phyloP scores from a whole-genome alignment of 2,329 filamentous ascomycete species.

The Botryotinia convoluta region DNA sequence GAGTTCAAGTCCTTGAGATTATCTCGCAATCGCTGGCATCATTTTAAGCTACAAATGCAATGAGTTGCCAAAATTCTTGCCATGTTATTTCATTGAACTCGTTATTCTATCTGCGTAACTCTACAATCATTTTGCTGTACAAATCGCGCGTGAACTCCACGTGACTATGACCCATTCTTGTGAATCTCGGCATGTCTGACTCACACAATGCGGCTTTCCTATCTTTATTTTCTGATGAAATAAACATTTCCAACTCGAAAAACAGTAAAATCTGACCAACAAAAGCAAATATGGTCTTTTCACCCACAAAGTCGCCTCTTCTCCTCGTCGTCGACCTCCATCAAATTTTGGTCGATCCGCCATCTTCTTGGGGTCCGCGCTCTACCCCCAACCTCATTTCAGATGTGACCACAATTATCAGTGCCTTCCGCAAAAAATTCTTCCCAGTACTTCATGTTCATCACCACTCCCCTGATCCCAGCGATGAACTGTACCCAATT shows the following conservation, averaged over 20 bases:
- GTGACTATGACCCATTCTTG: background rate
- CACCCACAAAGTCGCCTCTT: conserved; percentile 17
- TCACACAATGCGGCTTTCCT: background rate
- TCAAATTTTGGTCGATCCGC: conserved; percentile 24
- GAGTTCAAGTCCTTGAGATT: background rate
- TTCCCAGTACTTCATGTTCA: conserved; percentile 30
- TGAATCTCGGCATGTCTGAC: conserved; percentile 1
- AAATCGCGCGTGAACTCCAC: background rate
- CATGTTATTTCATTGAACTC: background rate
- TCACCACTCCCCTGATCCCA: conserved; percentile 25
- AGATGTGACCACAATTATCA: conserved; percentile 25
- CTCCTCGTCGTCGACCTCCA: conserved; percentile 32
- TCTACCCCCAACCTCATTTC: conserved; percentile 28
- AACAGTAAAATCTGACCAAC: background rate
- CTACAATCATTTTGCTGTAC: background rate
- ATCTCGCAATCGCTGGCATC: background rate
- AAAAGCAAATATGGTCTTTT: background rate
- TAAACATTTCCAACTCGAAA: background rate
- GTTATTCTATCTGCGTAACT: background rate
- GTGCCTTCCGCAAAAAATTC: conserved; percentile 23
- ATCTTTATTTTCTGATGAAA: background rate
- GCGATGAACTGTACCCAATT: conserved; percentile 22
- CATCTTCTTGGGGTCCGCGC: conserved; percentile 27
- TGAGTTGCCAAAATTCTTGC: too few relatives aligned
- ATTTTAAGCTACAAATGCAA: background rate